Percentiles rank a stretch among this genome's conserved stretches.
Evolutionary conservation across 108 stramenopile species (phyloP).

Genomic region (Bacterosira constricta): DNA sequence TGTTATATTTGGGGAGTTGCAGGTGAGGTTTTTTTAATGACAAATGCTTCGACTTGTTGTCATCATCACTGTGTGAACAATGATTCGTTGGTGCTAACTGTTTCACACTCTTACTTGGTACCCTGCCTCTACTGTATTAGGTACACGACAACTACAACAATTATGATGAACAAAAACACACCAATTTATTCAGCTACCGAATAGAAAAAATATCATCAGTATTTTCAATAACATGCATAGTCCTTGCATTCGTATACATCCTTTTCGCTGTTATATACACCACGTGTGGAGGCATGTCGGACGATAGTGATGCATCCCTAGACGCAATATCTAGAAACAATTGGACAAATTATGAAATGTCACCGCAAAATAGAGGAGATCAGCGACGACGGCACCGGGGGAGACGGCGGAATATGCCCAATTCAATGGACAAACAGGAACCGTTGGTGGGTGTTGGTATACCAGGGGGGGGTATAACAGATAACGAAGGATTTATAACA

Average conservation of each 20-base stretch:
- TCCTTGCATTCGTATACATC: constrained; percentile 73
- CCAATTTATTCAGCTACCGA: constrained; percentile 55
- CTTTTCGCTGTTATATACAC: constrained; percentile 67
- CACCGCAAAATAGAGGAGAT: background rate
- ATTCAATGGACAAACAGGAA: constrained; percentile 34
- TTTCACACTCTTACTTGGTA: background rate
- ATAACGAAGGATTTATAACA: constrained; percentile 46
- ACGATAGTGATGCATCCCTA: constrained; percentile 12
- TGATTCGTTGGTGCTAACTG: constrained; percentile 1
- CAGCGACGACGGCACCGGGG: constrained; percentile 27
- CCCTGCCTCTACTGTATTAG: constrained; percentile 17
- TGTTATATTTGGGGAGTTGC: constrained; percentile 84
- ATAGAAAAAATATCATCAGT: constrained; percentile 82
- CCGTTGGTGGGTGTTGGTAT: constrained; percentile 28
- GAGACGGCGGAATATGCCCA: constrained; percentile 28
- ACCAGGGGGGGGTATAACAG: constrained; percentile 32
- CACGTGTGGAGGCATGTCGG: constrained; percentile 44
- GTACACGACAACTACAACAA: constrained; percentile 51
- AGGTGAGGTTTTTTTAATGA: too few species aligned
- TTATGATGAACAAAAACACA: constrained; percentile 43
- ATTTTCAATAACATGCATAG: constrained; percentile 77
- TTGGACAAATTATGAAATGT: constrained; percentile 38
- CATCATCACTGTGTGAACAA: too few species aligned
- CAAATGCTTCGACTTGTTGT: too few species aligned
- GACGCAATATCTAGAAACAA: constrained; percentile 13